Conservation (phyloP, 179 eudicot species). For the Spergularia azorica region DNA sequence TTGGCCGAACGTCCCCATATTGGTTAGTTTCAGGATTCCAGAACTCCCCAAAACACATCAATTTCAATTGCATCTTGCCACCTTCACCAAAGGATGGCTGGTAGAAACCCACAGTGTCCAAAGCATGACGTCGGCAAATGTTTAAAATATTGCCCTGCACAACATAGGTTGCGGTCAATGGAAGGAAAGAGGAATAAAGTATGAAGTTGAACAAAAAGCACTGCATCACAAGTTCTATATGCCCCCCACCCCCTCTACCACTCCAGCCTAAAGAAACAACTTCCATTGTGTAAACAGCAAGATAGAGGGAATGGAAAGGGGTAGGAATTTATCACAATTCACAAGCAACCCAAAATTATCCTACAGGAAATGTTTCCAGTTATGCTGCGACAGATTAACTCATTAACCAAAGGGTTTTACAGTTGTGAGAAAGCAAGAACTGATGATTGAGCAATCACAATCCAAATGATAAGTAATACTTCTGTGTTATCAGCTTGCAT, state of each 20-base stretch:
- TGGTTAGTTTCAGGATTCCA: slow-evolving; percentile 74
- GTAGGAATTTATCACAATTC: not conserved
- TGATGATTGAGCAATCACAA: no score
- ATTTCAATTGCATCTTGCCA: slow-evolving; percentile 59
- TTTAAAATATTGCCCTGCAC: slow-evolving; percentile 55
- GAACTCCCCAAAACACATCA: slow-evolving; percentile 91
- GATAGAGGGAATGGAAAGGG: not conserved
- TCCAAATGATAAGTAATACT: no score
- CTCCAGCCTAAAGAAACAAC: no score
- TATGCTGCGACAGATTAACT: no score
- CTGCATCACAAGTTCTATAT: not conserved
- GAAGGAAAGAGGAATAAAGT: not conserved
- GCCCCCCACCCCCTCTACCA: no score
- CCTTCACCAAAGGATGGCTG: slow-evolving; percentile 69
- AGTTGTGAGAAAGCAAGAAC: no score
- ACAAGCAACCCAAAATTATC: not conserved
- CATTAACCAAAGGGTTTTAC: no score
- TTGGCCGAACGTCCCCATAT: slow-evolving; percentile 49
- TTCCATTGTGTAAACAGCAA: not conserved
- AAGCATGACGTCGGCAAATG: slow-evolving; percentile 58
- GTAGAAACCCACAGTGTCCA: slow-evolving; percentile 70
- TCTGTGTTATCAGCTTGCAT: no score
- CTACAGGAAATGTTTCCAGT: not conserved
- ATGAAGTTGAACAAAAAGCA: not conserved
- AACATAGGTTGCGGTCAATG: slow-evolving; percentile 1